A percentile compares a stretch with the other conserved stretches of the same genome.
phyloP scores from a whole-genome alignment of 768 basidiomycete genomes.

The Paxillus ammoniavirescens region DNA sequence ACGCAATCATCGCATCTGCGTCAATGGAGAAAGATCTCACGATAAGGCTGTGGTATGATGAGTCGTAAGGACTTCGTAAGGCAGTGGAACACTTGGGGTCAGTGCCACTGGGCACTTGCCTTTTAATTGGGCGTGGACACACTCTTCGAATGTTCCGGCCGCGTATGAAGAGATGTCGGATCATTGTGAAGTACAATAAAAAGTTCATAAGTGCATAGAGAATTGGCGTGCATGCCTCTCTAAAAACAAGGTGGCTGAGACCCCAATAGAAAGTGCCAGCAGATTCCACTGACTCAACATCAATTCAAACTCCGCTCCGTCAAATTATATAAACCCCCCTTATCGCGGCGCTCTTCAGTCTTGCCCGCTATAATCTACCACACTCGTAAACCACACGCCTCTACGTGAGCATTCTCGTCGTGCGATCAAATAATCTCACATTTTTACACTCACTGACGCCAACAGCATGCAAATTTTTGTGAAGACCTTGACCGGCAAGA shows the following conservation, averaged over 20 bases:
- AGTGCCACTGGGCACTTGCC: not conserved
- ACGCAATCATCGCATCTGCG: conserved; percentile 80
- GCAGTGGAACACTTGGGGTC: not conserved
- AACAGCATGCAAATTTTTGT: conserved; percentile 63
- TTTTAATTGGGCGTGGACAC: no score
- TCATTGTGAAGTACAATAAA: no score
- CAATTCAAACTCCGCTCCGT: not conserved
- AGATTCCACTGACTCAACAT: not conserved
- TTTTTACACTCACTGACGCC: not conserved
- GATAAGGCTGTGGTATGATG: conserved; percentile 78
- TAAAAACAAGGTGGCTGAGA: not conserved
- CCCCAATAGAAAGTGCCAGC: not conserved
- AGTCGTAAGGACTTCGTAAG: no score
- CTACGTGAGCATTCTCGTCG: conserved; percentile 1
- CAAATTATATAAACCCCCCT: not conserved
- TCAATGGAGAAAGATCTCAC: conserved; percentile 86
- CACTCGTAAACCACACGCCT: conserved; percentile 1
- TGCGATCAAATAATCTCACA: not conserved
- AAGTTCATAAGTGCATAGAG: no score
- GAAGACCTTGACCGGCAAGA: conserved; percentile 85
- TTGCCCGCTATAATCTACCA: not conserved
- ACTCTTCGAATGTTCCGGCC: no score
- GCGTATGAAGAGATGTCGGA: no score
- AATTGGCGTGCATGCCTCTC: not conserved
- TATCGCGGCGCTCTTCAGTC: not conserved